Evolutionary conservation across 139 green algal species (phyloP).

Genomic region (Chlamydomonas schloesseri): DNA sequence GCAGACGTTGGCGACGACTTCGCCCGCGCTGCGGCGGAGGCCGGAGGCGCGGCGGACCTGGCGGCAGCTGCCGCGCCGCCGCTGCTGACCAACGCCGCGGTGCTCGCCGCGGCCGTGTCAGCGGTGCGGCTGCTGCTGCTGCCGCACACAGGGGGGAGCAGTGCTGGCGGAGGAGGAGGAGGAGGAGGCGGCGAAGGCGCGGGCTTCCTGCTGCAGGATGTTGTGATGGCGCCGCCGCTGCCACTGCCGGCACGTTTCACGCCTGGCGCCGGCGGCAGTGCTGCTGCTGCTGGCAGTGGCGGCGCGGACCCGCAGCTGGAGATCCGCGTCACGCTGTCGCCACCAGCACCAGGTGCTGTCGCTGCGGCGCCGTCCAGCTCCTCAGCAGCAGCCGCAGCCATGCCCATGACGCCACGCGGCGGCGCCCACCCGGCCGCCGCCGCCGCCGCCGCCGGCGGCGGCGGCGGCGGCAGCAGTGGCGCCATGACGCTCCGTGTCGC

Average conservation of each 20-base stretch:
- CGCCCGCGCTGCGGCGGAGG: background rate
- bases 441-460: too few species aligned
- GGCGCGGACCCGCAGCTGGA: too few species aligned
- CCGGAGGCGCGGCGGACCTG: background rate
- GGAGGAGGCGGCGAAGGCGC: too few species aligned
- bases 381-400: too few species aligned
- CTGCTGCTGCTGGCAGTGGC: too few species aligned
- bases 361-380: too few species aligned
- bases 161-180: background rate
- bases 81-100: conserved; percentile 48
- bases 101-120: conserved; percentile 49
- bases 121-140: conserved; percentile 38
- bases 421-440: background rate
- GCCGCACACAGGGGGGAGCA: background rate
- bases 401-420: too few species aligned
- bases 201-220: conserved; percentile 50
- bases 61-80: background rate
- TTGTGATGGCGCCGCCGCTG: conserved; percentile 48
- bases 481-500: conserved; percentile 22
- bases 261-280: background rate
- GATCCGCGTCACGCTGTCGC: too few species aligned
- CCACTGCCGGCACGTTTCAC: conserved; percentile 46
- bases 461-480: background rate
- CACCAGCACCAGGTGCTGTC: too few species aligned
- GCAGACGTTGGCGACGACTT: background rate